Evolutionary conservation across 2,329 filamentous ascomycete genomes (phyloP), one percentile per base, ranked within the genome.

Genomic region (Colletotrichum sp.): DNA sequence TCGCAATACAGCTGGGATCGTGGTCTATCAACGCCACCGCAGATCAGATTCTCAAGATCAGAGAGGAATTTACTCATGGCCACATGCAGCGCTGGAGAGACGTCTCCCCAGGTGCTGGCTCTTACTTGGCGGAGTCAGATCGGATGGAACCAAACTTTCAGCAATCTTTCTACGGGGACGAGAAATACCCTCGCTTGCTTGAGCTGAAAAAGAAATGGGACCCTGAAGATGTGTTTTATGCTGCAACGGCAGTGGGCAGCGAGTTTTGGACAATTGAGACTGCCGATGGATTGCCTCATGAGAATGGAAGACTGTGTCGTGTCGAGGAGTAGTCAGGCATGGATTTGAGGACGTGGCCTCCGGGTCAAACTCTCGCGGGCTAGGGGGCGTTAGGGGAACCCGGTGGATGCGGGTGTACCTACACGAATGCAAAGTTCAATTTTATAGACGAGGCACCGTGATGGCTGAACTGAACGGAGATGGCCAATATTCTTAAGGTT

Each of bases 121-220:
- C 77, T 28, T 82, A 84, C 63, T 74, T 81, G 32, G 83, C 81
- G 66, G 83, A 84, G 71, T 81, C 80, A 1, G 81, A 83, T 34
- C 72, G 82, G 8, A 80, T 79, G 71, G 81, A 84, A 57, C 81
- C 81, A 2, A 77, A 83, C 32, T 84, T 82, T 67, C 78, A 77
- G 13, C 63, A 82, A 67, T 72, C 79, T 2, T 84, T 83, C 55
- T 84, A 79, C 26, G 83, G 83, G 4, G 52, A 66, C 12, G 52
- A 80, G 34, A 81, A 81, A 48, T 84, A 84, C 30, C 71, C 74
- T 4, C 69, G 78, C 5, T 76, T 84, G 34, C 39, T 79, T 7
- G 72, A 78, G n/a, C 77, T 82, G 28, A 84, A 84, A 79, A 77
- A 79, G 32, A 79, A 80, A 71, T 78, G 80, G 64, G 83, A 84